These are phyloP conservation scores for Falciphora oryzae DNA, from an alignment of 2,329 filamentous ascomycete species.

Conservation along the genomic window DNA sequence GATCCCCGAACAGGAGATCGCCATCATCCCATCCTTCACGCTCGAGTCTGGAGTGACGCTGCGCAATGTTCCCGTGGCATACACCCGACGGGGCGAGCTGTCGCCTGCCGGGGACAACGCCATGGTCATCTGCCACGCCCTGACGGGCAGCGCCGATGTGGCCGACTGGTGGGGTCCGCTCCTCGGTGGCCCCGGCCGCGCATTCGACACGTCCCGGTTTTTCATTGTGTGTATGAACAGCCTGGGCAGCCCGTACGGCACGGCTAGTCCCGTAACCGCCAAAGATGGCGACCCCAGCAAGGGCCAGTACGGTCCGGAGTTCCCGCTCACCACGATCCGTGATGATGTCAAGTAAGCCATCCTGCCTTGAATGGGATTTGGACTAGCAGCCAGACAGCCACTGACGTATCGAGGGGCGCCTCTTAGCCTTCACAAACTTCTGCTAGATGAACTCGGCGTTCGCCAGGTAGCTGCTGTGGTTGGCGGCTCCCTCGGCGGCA, in stretches of 20 bases:
- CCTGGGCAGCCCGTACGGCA: constrained; percentile 78
- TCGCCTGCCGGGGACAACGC: constrained; percentile 56
- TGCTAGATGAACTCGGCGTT: constrained; percentile 76
- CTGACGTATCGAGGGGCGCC: background rate
- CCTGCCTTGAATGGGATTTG: background rate
- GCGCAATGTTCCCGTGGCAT: constrained; percentile 66
- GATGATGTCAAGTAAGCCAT: constrained; percentile 82
- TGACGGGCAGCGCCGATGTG: constrained; percentile 81
- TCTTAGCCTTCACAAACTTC: constrained; percentile 65
- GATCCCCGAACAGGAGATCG: constrained; percentile 84
- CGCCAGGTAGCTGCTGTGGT: constrained; percentile 72
- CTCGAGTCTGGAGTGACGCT: constrained; percentile 88
- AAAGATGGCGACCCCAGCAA: constrained; percentile 73
- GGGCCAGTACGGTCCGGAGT: constrained; percentile 87
- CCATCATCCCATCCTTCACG: constrained; percentile 80
- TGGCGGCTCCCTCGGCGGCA: constrained; percentile 80
- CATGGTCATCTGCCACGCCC: constrained; percentile 75
- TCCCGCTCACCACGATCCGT: constrained; percentile 88
- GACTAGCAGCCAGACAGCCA: background rate
- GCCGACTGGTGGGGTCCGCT: constrained; percentile 85
- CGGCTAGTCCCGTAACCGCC: constrained; percentile 81
- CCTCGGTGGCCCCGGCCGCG: constrained; percentile 69
- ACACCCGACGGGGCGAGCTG: constrained; percentile 59
- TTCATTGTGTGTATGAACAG: constrained; percentile 86
- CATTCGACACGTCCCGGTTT: constrained; percentile 77